A percentile compares a stretch with the other conserved stretches of the same genome.
phyloP scores from a whole-genome alignment of 1,139 yeast species.

The Geotrichum restrictum region DNA sequence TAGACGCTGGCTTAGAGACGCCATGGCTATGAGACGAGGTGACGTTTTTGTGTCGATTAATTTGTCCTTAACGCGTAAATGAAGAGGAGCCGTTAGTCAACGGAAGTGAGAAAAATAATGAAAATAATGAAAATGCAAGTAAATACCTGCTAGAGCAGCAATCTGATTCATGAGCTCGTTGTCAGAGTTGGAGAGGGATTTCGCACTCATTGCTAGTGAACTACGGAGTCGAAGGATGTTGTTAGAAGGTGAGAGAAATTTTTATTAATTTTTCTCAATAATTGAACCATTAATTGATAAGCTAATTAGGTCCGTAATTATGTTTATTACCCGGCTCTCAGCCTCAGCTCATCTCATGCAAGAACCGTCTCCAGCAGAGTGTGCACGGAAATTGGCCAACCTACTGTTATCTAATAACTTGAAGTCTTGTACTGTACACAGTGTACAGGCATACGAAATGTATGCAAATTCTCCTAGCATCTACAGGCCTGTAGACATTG shows the following conservation, averaged over 20 bases:
- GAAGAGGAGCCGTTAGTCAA: not conserved
- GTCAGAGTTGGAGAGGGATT: conserved; percentile 6
- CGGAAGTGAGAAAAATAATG: not conserved
- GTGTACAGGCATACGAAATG: too few relatives aligned
- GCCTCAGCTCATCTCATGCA: too few relatives aligned
- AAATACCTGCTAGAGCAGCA: conserved; percentile 19
- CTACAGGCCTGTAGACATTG: too few relatives aligned
- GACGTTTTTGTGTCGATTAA: conserved; percentile 17
- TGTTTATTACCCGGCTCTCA: too few relatives aligned
- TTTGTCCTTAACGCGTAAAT: conserved; percentile 12
- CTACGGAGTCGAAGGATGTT: not conserved
- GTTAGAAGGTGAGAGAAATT: not conserved
- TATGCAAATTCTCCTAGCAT: too few relatives aligned
- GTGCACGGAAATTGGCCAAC: too few relatives aligned
- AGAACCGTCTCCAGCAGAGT: too few relatives aligned
- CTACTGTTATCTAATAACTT: too few relatives aligned
- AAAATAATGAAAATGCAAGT: not conserved
- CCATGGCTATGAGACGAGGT: not conserved
- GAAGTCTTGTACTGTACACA: too few relatives aligned
- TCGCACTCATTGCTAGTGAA: not conserved
- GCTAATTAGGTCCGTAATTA: too few relatives aligned
- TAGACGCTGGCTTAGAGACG: not conserved
- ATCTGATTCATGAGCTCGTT: conserved; percentile 20
- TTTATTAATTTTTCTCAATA: too few relatives aligned
- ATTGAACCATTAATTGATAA: too few relatives aligned